These are phyloP conservation scores for Amanita pallidorosea DNA, from an alignment of 768 basidiomycete species.

Conservation along the genomic window DNA sequence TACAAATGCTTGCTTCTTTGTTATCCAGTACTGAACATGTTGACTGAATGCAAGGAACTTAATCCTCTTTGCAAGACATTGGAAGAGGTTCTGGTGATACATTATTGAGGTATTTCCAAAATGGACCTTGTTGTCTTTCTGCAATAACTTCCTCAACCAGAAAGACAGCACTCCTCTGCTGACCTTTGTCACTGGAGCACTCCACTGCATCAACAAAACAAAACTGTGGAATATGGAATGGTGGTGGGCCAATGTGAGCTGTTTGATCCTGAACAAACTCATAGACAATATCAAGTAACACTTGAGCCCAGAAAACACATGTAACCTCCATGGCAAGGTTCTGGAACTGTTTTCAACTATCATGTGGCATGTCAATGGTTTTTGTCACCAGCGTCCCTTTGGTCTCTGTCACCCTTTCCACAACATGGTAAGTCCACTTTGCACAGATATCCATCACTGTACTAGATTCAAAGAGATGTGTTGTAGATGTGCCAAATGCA, in stretches of 20 bases:
- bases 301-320: conserved; percentile 11
- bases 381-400: neutral
- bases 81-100: conserved; percentile 3
- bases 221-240: conserved; percentile 6
- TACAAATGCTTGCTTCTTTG: no score
- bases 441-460: neutral
- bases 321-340: conserved; percentile 12
- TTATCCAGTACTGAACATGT: no score
- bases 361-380: conserved; percentile 7
- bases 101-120: conserved; percentile 6
- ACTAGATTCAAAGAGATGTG: conserved; percentile 1
- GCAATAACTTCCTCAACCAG: conserved; percentile 6
- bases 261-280: neutral
- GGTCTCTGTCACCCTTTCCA: neutral
- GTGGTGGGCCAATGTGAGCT: no score
- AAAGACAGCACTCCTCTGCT: neutral
- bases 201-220: conserved; percentile 4
- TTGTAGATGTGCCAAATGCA: conserved; percentile 4
- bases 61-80: conserved; percentile 1
- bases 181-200: neutral
- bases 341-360: conserved; percentile 9
- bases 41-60: no score
- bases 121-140: neutral
- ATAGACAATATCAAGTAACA: neutral
- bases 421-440: neutral